A percentile compares a stretch with the other conserved stretches of the same genome.
Evolutionary conservation across 208 protist genomes (phyloP).

Genomic region (Trypanosoma caninum): DNA sequence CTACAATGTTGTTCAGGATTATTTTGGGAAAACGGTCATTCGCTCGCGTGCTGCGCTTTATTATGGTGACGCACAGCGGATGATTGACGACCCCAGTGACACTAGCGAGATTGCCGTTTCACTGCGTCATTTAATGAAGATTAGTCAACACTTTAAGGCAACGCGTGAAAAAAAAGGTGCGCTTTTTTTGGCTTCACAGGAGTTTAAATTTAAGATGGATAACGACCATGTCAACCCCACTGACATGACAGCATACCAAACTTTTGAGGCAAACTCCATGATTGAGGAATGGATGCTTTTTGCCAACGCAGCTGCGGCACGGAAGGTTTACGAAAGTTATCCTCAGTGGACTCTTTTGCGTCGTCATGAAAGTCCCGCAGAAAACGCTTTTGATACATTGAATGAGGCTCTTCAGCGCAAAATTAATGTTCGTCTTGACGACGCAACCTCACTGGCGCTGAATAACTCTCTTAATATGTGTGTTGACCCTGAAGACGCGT

Average conservation of each 20-base stretch:
- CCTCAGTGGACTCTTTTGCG: constrained; percentile 87
- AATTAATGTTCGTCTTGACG: constrained; percentile 66
- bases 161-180: constrained; percentile 79
- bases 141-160: constrained; percentile 84
- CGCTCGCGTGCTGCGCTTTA: constrained; percentile 87
- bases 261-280: constrained; percentile 92
- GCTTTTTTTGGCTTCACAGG: constrained; percentile 85
- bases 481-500: constrained; percentile 68
- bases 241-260: constrained; percentile 89
- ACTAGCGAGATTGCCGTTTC: constrained; percentile 61
- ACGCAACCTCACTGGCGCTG: constrained; percentile 75
- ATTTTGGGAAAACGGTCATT: constrained; percentile 94
- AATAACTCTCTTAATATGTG: constrained; percentile 84
- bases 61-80: constrained; percentile 94
- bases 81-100: constrained; percentile 85
- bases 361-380: constrained; percentile 83
- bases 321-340: constrained; percentile 71
- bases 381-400: constrained; percentile 81
- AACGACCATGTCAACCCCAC: constrained; percentile 86
- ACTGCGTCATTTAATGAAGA: constrained; percentile 70
- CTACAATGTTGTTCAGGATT: constrained; percentile 80
- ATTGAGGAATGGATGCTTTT: constrained; percentile 98
- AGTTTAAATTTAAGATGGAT: constrained; percentile 92
- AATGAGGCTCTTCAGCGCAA: constrained; percentile 72
- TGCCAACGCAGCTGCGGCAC: constrained; percentile 92